These are phyloP conservation scores for Hyphochytrium catenoides DNA, from an alignment of 352 stramenopile genomes.

Conservation along the genomic window DNA sequence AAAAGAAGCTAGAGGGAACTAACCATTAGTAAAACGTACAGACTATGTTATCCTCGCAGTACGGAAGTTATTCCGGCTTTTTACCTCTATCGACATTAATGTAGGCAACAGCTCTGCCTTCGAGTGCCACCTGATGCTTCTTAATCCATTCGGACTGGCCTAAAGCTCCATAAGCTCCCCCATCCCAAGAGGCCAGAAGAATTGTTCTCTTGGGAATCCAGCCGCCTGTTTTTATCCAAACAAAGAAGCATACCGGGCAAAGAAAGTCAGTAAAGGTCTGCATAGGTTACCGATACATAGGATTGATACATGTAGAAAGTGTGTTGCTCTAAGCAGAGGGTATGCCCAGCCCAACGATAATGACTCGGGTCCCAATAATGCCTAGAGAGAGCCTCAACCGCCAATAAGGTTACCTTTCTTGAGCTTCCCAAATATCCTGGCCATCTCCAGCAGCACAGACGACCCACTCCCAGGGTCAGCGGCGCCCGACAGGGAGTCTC, in stretches of 20 bases:
- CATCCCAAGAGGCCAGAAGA: conserved; percentile 40
- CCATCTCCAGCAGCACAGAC: no score
- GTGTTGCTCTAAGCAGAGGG: no score
- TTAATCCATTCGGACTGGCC: conserved; percentile 59
- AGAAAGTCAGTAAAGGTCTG: no score
- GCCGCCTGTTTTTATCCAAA: no score
- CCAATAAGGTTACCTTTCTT: no score
- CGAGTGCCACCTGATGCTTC: conserved; percentile 29
- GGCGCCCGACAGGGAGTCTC: no score
- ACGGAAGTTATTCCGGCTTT: conserved; percentile 33
- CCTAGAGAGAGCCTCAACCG: background rate
- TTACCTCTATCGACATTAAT: conserved; percentile 37
- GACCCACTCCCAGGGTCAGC: no score
- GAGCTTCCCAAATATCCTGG: no score
- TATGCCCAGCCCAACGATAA: conserved; percentile 35
- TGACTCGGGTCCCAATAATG: conserved; percentile 32
- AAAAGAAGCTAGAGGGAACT: conserved; percentile 5
- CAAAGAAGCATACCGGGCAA: no score
- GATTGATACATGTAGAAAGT: no score
- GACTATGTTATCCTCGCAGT: conserved; percentile 48
- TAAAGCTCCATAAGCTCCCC: conserved; percentile 43
- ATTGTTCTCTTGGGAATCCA: conserved; percentile 49
- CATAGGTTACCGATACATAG: conserved; percentile 26
- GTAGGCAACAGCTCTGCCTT: conserved; percentile 33
- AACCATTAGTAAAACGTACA: conserved; percentile 30